Conservation (phyloP, 352 stramenopile species). For the Globisporangium apiculatum region DNA sequence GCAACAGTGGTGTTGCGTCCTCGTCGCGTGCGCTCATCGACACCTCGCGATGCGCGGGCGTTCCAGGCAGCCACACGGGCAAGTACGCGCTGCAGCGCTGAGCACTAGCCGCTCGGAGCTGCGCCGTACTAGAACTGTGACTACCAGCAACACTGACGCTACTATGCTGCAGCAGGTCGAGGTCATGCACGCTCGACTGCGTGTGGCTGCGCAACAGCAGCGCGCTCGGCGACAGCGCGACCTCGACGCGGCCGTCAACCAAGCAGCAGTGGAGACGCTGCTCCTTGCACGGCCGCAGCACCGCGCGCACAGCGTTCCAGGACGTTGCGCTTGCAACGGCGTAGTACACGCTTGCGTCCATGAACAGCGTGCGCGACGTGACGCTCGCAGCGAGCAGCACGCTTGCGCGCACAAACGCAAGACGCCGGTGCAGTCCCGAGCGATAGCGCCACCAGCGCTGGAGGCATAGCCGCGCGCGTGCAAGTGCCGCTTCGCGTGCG, state of each 20-base stretch:
- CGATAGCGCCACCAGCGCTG: slow-evolving; percentile 66
- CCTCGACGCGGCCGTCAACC: slow-evolving; percentile 27
- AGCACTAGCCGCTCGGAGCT: not conserved
- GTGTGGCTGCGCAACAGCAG: slow-evolving; percentile 27
- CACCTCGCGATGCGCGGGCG: slow-evolving; percentile 41
- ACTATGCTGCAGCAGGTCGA: no score
- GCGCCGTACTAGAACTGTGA: not conserved
- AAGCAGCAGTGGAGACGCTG: slow-evolving; percentile 44
- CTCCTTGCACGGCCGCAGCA: slow-evolving; percentile 34
- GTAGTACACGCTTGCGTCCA: slow-evolving; percentile 50
- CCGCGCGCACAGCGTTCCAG: slow-evolving; percentile 26
- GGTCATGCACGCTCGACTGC: not conserved
- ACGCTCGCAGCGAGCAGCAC: slow-evolving; percentile 43
- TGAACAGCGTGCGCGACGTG: slow-evolving; percentile 61
- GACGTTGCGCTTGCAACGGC: slow-evolving; percentile 19
- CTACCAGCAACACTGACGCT: no score
- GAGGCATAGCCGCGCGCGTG: slow-evolving; percentile 45
- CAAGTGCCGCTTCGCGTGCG: slow-evolving; percentile 41
- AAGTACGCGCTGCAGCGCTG: slow-evolving; percentile 52
- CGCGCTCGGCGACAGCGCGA: slow-evolving; percentile 34
- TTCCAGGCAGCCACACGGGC: slow-evolving; percentile 52
- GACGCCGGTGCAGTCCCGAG: slow-evolving; percentile 30
- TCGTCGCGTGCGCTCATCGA: slow-evolving; percentile 51
- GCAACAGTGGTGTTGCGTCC: slow-evolving; percentile 42
- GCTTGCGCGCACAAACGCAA: slow-evolving; percentile 43